phyloP scores from a whole-genome alignment of 1,139 yeast genomes.

The Hemisphaericaspora lyxosophila region DNA sequence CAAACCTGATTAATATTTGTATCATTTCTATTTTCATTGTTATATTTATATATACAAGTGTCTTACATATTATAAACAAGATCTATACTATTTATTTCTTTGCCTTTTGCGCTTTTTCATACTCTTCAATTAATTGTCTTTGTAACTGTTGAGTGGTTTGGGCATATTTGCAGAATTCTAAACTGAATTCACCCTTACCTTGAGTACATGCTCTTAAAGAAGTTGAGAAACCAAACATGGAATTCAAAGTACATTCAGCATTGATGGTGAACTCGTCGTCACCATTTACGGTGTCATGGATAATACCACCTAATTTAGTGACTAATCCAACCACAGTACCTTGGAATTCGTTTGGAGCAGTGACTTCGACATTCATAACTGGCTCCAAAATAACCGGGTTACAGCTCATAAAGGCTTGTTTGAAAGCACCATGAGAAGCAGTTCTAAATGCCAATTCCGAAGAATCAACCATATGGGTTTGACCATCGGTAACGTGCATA shows the following conservation, averaged over 20 bases:
- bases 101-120: constrained; percentile 43
- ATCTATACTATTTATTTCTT: constrained; percentile 19
- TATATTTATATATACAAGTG: constrained; percentile 1
- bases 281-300: constrained; percentile 90
- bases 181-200: constrained; percentile 97
- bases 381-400: constrained; percentile 93
- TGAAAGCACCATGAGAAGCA: constrained; percentile 90
- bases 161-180: constrained; percentile 90
- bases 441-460: constrained; percentile 93
- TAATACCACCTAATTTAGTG: constrained; percentile 90
- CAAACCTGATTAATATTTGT: background rate
- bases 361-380: constrained; percentile 87
- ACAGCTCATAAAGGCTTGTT: constrained; percentile 81
- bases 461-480: constrained; percentile 95
- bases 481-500: constrained; percentile 96
- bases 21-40: background rate
- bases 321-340: constrained; percentile 87
- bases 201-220: constrained; percentile 95
- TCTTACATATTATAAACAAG: constrained; percentile 14
- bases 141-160: constrained; percentile 92
- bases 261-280: constrained; percentile 91
- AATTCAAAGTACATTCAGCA: constrained; percentile 93
- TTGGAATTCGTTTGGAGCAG: constrained; percentile 96
- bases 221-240: constrained; percentile 96
- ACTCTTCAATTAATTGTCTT: constrained; percentile 83